A percentile compares a stretch with the other conserved stretches of the same genome.
These are phyloP conservation scores for Xylaria acuta DNA, from an alignment of 495 filamentous ascomycete genomes.

Conservation along the genomic window DNA sequence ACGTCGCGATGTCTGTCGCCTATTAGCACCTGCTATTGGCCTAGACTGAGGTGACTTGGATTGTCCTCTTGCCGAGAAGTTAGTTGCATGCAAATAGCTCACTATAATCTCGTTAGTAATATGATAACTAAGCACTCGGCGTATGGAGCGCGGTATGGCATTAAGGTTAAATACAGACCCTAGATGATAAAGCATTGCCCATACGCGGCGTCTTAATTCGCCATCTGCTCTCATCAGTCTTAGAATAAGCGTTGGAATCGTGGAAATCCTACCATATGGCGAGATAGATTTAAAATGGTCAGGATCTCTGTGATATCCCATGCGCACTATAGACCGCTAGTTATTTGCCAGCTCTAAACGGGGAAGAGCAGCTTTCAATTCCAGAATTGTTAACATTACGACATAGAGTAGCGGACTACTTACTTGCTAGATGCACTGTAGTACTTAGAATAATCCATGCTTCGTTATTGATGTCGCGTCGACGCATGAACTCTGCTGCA, in stretches of 20 bases:
- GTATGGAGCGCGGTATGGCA: neutral
- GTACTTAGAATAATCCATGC: conserved; percentile 49
- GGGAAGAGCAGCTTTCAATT: neutral
- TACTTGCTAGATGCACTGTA: conserved; percentile 43
- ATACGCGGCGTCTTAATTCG: conserved; percentile 52
- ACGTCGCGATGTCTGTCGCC: conserved; percentile 43
- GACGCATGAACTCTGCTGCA: conserved; percentile 44
- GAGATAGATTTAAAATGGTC: conserved; percentile 45
- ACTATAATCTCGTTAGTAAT: conserved; percentile 20
- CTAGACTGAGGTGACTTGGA: neutral
- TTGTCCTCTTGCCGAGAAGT: conserved; percentile 8
- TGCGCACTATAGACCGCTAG: conserved; percentile 35
- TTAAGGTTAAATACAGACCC: conserved; percentile 16
- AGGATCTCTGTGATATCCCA: conserved; percentile 51
- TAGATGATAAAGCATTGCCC: conserved; percentile 47
- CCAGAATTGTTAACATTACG: neutral
- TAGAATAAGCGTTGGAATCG: neutral
- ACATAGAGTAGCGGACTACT: neutral
- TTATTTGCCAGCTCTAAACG: neutral
- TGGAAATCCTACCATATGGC: conserved; percentile 36
- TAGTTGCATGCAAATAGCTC: neutral
- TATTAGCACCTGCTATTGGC: neutral
- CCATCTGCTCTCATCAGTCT: conserved; percentile 32
- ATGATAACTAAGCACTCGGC: neutral
- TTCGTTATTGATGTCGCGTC: conserved; percentile 43